These are phyloP conservation scores for Phytopythium montanum DNA, from an alignment of 352 stramenopile genomes.

Conservation along the genomic window DNA sequence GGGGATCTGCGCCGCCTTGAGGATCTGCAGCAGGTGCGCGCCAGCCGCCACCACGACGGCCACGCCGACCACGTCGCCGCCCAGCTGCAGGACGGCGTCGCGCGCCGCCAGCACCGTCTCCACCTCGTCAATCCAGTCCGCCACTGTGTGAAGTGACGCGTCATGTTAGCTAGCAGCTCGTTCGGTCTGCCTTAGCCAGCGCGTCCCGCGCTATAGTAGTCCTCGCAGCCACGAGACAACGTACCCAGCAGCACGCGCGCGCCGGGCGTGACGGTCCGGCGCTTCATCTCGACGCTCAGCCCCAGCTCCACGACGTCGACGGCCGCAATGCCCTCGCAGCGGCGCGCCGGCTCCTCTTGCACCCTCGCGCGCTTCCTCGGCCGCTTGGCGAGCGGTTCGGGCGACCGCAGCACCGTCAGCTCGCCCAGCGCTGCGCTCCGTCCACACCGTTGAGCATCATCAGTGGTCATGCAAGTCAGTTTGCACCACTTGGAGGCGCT, in stretches of 20 bases:
- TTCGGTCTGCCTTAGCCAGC: too few relatives aligned
- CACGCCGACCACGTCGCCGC: slow-evolving; percentile 45
- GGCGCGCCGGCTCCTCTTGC: slow-evolving; percentile 2
- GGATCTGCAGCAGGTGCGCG: slow-evolving; percentile 23
- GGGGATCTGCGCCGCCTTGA: slow-evolving; percentile 32
- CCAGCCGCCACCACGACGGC: slow-evolving; percentile 44
- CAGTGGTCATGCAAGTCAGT: background rate
- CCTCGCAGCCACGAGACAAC: too few relatives aligned
- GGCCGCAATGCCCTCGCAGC: slow-evolving; percentile 23
- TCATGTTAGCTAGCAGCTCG: background rate
- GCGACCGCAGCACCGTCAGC: slow-evolving; percentile 21
- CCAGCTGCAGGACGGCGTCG: slow-evolving; percentile 33
- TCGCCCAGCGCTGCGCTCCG: slow-evolving; percentile 36
- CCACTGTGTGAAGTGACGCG: slow-evolving; percentile 14
- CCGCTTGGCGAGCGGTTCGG: slow-evolving; percentile 3
- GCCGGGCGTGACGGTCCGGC: slow-evolving; percentile 14
- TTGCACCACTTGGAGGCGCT: background rate
- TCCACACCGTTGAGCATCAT: background rate
- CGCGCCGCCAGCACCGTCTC: slow-evolving; percentile 39
- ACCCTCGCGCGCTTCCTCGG: background rate
- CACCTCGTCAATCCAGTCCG: slow-evolving; percentile 52
- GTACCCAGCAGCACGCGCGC: slow-evolving; percentile 28
- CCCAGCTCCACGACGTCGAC: slow-evolving; percentile 21
- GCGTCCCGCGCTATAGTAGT: too few relatives aligned
- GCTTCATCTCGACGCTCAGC: slow-evolving; percentile 27